A percentile compares a stretch with the other conserved stretches of the same genome.
These are phyloP conservation scores for Phytomonas francai DNA, from an alignment of 208 protist genomes.

Conservation along the genomic window DNA sequence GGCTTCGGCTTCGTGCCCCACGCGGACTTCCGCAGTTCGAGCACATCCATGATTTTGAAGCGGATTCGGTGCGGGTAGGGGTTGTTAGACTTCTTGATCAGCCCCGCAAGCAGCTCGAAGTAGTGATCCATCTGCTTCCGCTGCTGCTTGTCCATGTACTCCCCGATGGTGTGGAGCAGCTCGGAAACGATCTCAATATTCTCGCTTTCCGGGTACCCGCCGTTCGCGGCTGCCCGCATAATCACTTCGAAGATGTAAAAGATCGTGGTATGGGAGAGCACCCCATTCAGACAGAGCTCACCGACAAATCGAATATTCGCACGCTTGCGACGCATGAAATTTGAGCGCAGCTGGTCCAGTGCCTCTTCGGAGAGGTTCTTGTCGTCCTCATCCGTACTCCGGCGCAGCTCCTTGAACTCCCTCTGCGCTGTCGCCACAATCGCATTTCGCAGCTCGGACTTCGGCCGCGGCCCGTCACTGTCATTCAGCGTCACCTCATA, in stretches of 20 bases:
- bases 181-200: slow-evolving; percentile 79
- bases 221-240: slow-evolving; percentile 33
- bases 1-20: slow-evolving; percentile 39
- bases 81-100: slow-evolving; percentile 37
- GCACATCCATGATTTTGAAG: slow-evolving; percentile 85
- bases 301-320: slow-evolving; percentile 88
- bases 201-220: slow-evolving; percentile 39
- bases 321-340: slow-evolving; percentile 72
- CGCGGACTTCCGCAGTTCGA: slow-evolving; percentile 56
- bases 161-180: slow-evolving; percentile 65
- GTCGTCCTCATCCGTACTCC: slow-evolving; percentile 16
- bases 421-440: slow-evolving; percentile 48
- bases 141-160: slow-evolving; percentile 50
- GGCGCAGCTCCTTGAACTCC: slow-evolving; percentile 45
- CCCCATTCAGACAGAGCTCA: slow-evolving; percentile 69
- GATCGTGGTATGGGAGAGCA: slow-evolving; percentile 64
- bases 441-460: slow-evolving; percentile 68
- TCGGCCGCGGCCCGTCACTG: slow-evolving; percentile 15
- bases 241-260: slow-evolving; percentile 59
- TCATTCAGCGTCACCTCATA: slow-evolving; percentile 54
- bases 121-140: slow-evolving; percentile 40
- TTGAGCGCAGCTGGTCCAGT: slow-evolving; percentile 39
- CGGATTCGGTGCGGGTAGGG: slow-evolving; percentile 71
- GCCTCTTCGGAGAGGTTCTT: slow-evolving; percentile 51
- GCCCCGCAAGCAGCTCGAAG: slow-evolving; percentile 40